phyloP scores from a whole-genome alignment of 2,329 filamentous ascomycete genomes.

The Aspergillus puulaauensis region DNA sequence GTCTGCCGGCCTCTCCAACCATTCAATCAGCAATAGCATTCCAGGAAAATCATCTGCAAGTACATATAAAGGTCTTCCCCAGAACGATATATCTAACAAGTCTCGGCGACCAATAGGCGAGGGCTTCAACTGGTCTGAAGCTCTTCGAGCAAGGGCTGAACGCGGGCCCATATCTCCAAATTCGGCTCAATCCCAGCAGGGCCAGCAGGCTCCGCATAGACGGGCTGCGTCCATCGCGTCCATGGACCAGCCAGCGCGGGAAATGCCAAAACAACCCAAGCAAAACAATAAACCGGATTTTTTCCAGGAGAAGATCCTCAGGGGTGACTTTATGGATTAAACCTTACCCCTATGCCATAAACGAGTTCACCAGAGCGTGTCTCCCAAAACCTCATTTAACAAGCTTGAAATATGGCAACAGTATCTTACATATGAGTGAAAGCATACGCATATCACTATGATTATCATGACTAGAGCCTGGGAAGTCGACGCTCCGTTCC shows the following conservation, averaged over 20 bases:
- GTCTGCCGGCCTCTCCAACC: slow-evolving; percentile 20
- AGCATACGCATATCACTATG: not conserved
- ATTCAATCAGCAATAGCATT: slow-evolving; percentile 14
- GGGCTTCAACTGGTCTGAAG: slow-evolving; percentile 96
- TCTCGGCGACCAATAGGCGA: slow-evolving; percentile 65
- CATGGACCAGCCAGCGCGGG: slow-evolving; percentile 55
- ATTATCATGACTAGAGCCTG: not conserved
- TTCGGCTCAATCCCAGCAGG: slow-evolving; percentile 30
- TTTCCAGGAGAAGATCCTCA: slow-evolving; percentile 94
- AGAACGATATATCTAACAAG: slow-evolving; percentile 43
- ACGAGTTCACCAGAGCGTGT: not conserved
- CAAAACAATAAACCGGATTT: slow-evolving; percentile 82
- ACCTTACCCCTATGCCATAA: not conserved
- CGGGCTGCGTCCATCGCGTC: slow-evolving; percentile 48
- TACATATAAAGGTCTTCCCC: slow-evolving; percentile 33
- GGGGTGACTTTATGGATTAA: slow-evolving; percentile 97
- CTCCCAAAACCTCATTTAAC: not conserved
- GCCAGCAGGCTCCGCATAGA: slow-evolving; percentile 47
- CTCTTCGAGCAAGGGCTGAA: slow-evolving; percentile 87
- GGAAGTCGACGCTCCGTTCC: not conserved
- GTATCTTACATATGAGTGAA: not conserved
- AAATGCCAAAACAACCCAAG: slow-evolving; percentile 47
- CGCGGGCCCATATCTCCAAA: slow-evolving; percentile 55
- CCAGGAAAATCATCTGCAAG: slow-evolving; percentile 34
- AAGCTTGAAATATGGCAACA: not conserved